phyloP scores from a whole-genome alignment of 345 rosid species.

The Draba incana region DNA sequence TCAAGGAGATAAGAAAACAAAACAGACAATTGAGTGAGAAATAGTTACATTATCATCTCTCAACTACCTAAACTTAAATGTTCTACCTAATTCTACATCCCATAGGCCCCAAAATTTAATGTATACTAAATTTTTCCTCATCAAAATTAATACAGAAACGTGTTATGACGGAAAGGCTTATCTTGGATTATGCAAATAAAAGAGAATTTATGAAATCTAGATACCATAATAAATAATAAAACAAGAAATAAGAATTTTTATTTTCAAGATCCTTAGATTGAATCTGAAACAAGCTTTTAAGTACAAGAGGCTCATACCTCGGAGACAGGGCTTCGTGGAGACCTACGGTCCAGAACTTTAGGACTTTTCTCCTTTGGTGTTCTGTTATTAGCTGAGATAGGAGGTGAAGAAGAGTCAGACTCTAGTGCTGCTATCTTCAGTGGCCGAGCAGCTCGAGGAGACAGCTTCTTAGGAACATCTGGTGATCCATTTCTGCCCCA shows the following conservation, averaged over 20 bases:
- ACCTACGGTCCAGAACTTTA: conserved; percentile 67
- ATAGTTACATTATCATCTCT: conserved; percentile 31
- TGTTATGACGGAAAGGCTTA: conserved; percentile 26
- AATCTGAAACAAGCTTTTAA: conserved; percentile 22
- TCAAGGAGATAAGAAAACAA: background rate
- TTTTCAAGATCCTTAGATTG: conserved; percentile 23
- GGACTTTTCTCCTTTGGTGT: conserved; percentile 82
- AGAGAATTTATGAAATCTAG: conserved; percentile 22
- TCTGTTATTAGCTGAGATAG: conserved; percentile 55
- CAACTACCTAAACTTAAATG: conserved; percentile 45
- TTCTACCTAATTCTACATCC: conserved; percentile 39
- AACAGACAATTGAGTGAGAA: conserved; percentile 18
- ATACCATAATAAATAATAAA: background rate
- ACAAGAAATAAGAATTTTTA: background rate
- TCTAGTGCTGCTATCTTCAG: conserved; percentile 61
- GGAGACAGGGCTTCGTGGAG: conserved; percentile 73
- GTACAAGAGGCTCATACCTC: conserved; percentile 60
- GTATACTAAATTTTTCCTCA: conserved; percentile 25
- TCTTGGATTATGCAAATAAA: conserved; percentile 41
- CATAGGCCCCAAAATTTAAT: conserved; percentile 24
- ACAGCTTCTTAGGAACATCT: conserved; percentile 72
- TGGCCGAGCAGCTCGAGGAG: conserved; percentile 78
- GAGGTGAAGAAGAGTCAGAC: conserved; percentile 54
- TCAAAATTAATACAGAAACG: conserved; percentile 30
- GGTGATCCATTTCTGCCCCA: conserved; percentile 57